phyloP scores from a whole-genome alignment of 768 basidiomycete species.

The Mrakia gelida region DNA sequence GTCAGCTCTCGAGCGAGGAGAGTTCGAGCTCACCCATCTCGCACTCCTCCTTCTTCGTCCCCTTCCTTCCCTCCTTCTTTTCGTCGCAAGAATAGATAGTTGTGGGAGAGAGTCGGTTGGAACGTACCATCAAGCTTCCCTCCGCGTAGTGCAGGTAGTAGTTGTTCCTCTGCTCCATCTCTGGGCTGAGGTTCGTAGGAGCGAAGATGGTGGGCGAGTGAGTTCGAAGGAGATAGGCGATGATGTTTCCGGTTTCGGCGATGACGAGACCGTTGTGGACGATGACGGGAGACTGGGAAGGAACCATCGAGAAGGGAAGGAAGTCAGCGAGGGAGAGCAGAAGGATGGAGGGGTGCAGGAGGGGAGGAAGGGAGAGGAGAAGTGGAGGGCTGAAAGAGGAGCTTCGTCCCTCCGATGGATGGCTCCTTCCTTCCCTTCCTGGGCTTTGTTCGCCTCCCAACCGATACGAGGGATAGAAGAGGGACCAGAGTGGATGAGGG shows the following conservation, averaged over 20 bases:
- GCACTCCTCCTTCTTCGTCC: neutral
- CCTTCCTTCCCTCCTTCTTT: too few species aligned
- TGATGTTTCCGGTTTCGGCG: slow-evolving; percentile 32
- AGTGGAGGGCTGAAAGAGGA: neutral
- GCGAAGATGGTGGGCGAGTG: neutral
- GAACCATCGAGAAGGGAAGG: neutral
- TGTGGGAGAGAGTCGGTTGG: neutral
- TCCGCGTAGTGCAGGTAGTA: slow-evolving; percentile 29
- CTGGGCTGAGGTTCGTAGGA: neutral
- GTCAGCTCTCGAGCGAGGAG: neutral
- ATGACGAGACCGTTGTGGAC: slow-evolving; percentile 20
- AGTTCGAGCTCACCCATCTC: neutral
- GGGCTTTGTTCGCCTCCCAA: too few species aligned
- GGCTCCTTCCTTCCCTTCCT: neutral
- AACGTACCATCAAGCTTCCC: slow-evolving; percentile 30
- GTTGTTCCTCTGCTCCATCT: neutral
- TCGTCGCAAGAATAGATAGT: neutral
- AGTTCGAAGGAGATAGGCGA: slow-evolving; percentile 23
- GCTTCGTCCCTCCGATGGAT: neutral
- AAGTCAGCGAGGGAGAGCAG: neutral
- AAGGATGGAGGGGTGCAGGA: neutral
- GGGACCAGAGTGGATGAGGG: too few species aligned
- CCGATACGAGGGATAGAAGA: neutral
- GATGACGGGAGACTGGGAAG: slow-evolving; percentile 30
- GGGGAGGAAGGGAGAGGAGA: neutral